These are phyloP conservation scores for Phoma sp. DNA, from an alignment of 2,329 filamentous ascomycete species.

Conservation along the genomic window DNA sequence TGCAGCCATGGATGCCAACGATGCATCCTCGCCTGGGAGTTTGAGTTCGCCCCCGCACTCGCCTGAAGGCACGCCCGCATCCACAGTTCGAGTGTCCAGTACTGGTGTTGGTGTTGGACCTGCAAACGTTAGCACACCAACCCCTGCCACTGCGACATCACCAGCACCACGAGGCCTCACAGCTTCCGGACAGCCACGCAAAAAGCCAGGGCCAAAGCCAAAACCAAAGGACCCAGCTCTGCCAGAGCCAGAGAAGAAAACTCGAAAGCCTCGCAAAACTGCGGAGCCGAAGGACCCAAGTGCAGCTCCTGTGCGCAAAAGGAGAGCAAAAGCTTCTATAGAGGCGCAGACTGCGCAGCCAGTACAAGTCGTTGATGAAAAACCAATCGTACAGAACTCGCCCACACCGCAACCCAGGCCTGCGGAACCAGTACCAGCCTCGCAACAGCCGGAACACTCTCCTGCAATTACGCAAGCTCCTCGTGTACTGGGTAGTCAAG, in stretches of 20 bases:
- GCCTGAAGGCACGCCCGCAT: conserved; percentile 43
- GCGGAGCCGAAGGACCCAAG: conserved; percentile 58
- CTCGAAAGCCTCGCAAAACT: conserved; percentile 54
- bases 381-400: conserved; percentile 30
- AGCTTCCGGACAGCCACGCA: conserved; percentile 46
- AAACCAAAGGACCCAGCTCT: conserved; percentile 45
- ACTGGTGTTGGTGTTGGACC: conserved; percentile 40
- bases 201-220: conserved; percentile 54
- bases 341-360: conserved; percentile 40
- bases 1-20: conserved; percentile 41
- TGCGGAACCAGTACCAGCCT: conserved; percentile 29
- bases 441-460: conserved; percentile 36
- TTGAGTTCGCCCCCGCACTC: conserved; percentile 49
- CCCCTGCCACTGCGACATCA: conserved; percentile 39
- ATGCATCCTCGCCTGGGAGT: conserved; percentile 45
- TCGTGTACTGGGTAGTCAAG: conserved; percentile 49
- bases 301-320: conserved; percentile 57
- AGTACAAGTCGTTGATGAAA: conserved; percentile 34
- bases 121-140: conserved; percentile 34
- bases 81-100: conserved; percentile 38
- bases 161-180: conserved; percentile 42
- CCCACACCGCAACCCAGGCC: conserved; percentile 39
- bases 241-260: conserved; percentile 51
- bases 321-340: conserved; percentile 50
- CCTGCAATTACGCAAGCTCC: conserved; percentile 33